These are phyloP conservation scores for Micromonas commoda DNA, from an alignment of 139 green algal genomes.

Conservation along the genomic window DNA sequence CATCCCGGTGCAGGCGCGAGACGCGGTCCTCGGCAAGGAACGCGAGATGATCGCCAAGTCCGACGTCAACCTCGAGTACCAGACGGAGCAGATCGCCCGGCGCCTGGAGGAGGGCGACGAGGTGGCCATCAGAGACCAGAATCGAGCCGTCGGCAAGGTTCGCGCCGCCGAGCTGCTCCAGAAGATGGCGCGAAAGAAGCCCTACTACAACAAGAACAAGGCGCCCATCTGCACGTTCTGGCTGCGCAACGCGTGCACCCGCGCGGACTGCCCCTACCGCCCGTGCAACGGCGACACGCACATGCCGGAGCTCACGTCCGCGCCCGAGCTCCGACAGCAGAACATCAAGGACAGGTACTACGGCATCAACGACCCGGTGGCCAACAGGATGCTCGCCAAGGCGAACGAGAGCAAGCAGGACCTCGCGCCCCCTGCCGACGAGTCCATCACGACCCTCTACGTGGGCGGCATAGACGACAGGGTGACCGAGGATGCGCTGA, in stretches of 20 bases:
- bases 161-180: slow-evolving; percentile 46
- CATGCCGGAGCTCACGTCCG: slow-evolving; percentile 35
- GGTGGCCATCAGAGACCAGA: too few relatives aligned
- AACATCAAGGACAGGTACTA: slow-evolving; percentile 97
- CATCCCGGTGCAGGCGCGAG: slow-evolving; percentile 81
- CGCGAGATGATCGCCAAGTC: neutral
- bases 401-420: slow-evolving; percentile 49
- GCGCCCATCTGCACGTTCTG: slow-evolving; percentile 94
- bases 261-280: slow-evolving; percentile 87
- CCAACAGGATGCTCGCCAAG: slow-evolving; percentile 78
- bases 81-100: slow-evolving; percentile 15
- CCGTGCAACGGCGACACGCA: slow-evolving; percentile 25
- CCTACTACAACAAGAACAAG: slow-evolving; percentile 96
- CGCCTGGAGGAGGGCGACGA: slow-evolving; percentile 34
- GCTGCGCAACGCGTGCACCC: slow-evolving; percentile 81
- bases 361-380: slow-evolving; percentile 95
- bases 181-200: slow-evolving; percentile 75
- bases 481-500: slow-evolving; percentile 76
- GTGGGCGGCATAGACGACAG: slow-evolving; percentile 66
- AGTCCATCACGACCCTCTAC: slow-evolving; percentile 84
- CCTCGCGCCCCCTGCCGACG: slow-evolving; percentile 79
- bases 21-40: neutral
- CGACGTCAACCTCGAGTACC: slow-evolving; percentile 13
- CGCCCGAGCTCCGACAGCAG: slow-evolving; percentile 73
- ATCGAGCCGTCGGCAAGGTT: too few relatives aligned